Percentiles rank a stretch among this genome's conserved stretches.
These are phyloP conservation scores for Alternaria alternata DNA, from an alignment of 2,329 filamentous ascomycete genomes.

Conservation along the genomic window DNA sequence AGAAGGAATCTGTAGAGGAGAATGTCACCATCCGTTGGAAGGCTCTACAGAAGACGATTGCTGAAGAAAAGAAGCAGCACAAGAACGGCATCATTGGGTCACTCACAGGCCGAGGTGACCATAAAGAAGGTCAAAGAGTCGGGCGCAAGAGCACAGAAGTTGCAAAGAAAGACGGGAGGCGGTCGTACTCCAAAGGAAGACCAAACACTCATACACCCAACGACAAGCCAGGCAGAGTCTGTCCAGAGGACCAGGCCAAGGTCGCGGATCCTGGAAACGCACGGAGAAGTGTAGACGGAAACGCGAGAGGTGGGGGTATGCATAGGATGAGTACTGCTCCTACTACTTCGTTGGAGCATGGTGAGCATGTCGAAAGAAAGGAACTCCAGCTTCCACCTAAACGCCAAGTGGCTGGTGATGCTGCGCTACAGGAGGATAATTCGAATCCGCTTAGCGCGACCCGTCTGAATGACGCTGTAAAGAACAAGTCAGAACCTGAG, in stretches of 20 bases:
- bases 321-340: slow-evolving; percentile 34
- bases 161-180: slow-evolving; percentile 6
- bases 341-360: slow-evolving; percentile 16
- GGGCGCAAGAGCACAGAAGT: slow-evolving; percentile 36
- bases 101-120: slow-evolving; percentile 33
- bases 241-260: slow-evolving; percentile 6
- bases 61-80: slow-evolving; percentile 36
- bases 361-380: slow-evolving; percentile 3
- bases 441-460: slow-evolving; percentile 11
- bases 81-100: slow-evolving; percentile 36
- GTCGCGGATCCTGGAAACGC: slow-evolving; percentile 18
- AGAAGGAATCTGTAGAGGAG: slow-evolving; percentile 44
- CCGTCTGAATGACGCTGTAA: slow-evolving; percentile 5
- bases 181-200: slow-evolving; percentile 14
- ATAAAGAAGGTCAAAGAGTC: slow-evolving; percentile 40
- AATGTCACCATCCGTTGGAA: slow-evolving; percentile 35
- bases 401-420: not conserved
- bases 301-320: slow-evolving; percentile 9
- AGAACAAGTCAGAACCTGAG: slow-evolving; percentile 16
- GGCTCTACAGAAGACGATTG: slow-evolving; percentile 31
- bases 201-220: slow-evolving; percentile 20
- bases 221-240: slow-evolving; percentile 12
- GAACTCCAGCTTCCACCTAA: slow-evolving; percentile 6
- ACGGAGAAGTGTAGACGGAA: slow-evolving; percentile 23
- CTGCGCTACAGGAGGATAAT: slow-evolving; percentile 10